These are phyloP conservation scores for Candida silvatica DNA, from an alignment of 805 yeast species.

Conservation along the genomic window DNA sequence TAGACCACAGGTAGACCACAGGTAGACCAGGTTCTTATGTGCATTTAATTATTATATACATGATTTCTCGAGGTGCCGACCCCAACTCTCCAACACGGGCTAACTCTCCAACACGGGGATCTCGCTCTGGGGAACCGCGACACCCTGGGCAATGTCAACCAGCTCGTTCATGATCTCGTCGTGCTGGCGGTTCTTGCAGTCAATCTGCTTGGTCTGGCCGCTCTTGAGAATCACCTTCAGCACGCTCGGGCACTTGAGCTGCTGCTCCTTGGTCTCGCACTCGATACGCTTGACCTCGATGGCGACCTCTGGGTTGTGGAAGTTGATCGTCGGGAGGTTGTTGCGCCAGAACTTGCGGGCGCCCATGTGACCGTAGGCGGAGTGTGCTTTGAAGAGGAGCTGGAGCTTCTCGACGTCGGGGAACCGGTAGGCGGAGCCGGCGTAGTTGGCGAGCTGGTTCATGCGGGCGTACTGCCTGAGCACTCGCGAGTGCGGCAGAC, in stretches of 20 bases:
- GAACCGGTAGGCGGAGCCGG: conserved; percentile 30
- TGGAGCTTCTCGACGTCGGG: conserved; percentile 36
- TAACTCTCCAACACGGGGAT: conserved; percentile 24
- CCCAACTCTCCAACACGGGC: conserved; percentile 4
- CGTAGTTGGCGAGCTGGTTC: conserved; percentile 42
- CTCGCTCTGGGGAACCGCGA: conserved; percentile 36
- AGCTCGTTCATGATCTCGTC: conserved; percentile 50
- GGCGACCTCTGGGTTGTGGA: conserved; percentile 69
- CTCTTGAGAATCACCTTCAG: conserved; percentile 31
- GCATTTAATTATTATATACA: background rate
- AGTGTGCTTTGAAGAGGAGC: conserved; percentile 37
- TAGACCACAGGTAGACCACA: too few species aligned
- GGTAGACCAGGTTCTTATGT: too few species aligned
- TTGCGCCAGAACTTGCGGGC: conserved; percentile 69
- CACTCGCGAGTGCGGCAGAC: conserved; percentile 31
- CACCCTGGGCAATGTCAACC: conserved; percentile 42
- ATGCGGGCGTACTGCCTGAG: conserved; percentile 42
- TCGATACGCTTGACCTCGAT: conserved; percentile 53
- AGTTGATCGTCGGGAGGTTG: conserved; percentile 67
- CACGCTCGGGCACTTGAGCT: conserved; percentile 35
- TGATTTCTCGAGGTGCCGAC: background rate
- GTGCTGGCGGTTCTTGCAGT: conserved; percentile 43
- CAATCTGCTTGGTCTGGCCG: conserved; percentile 34
- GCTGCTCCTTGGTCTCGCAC: conserved; percentile 32
- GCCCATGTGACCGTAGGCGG: conserved; percentile 52